phyloP scores from a whole-genome alignment of 2,329 filamentous ascomycete genomes.

The Spiromastix sp. region DNA sequence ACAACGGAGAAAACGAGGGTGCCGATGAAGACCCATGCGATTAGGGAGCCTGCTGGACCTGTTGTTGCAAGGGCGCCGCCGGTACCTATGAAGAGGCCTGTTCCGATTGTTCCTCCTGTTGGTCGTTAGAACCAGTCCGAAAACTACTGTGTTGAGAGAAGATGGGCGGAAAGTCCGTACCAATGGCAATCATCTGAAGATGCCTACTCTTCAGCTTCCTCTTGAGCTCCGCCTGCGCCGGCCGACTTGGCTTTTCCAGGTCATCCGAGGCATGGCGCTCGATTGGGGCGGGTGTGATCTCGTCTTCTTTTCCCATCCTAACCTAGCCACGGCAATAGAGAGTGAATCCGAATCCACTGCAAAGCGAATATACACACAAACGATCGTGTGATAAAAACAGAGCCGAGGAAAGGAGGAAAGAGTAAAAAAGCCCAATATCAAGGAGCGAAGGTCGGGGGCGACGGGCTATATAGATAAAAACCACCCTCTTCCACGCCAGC shows the following conservation, averaged over 20 bases:
- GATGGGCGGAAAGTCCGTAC: conserved; percentile 2
- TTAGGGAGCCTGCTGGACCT: conserved; percentile 55
- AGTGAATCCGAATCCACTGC: no score
- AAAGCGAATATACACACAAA: no score
- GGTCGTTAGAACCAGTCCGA: no score
- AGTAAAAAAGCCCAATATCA: no score
- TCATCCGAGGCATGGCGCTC: conserved; percentile 12
- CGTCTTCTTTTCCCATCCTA: conserved; percentile 1
- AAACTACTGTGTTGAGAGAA: no score
- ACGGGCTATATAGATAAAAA: no score
- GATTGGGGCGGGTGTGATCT: not conserved
- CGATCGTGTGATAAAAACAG: no score
- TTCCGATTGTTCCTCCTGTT: conserved; percentile 56
- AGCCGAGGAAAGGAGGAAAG: no score
- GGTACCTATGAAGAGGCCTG: conserved; percentile 61
- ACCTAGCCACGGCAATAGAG: no score
- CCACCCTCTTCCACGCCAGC: no score
- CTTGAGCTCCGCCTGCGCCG: conserved; percentile 56
- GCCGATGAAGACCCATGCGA: conserved; percentile 61
- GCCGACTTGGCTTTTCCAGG: conserved; percentile 31
- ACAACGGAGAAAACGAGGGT: conserved; percentile 67
- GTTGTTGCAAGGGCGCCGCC: conserved; percentile 52
- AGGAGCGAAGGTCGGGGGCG: no score
- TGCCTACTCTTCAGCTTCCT: conserved; percentile 77
- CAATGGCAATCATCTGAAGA: conserved; percentile 97